These are phyloP conservation scores for Cordyceps cateniannulata DNA, from an alignment of 2,329 filamentous ascomycete species.

Conservation along the genomic window DNA sequence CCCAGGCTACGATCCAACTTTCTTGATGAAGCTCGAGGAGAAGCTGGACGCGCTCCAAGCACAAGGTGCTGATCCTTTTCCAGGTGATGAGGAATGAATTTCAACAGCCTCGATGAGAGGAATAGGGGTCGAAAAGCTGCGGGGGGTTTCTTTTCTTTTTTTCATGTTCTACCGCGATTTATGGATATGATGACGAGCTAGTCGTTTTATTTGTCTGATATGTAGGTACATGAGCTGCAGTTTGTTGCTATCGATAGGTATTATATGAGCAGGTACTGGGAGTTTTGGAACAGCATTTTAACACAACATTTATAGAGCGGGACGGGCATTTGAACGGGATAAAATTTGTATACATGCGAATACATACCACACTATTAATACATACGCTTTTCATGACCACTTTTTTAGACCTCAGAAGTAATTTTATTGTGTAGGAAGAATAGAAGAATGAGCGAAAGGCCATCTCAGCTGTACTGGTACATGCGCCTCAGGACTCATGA, in stretches of 20 bases:
- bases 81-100: neutral
- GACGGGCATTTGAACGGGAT: neutral
- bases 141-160: too few species aligned
- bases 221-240: neutral
- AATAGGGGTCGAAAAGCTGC: too few species aligned
- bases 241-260: neutral
- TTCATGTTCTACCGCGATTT: neutral
- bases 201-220: neutral
- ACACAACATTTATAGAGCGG: neutral
- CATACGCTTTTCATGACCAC: neutral
- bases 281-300: neutral
- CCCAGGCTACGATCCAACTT: slow-evolving; percentile 53
- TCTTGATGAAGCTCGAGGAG: slow-evolving; percentile 50
- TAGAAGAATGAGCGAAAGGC: neutral
- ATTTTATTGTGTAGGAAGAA: neutral
- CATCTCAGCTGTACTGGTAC: neutral
- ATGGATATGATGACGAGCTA: neutral
- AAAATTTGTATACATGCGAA: neutral
- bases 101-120: too few species aligned
- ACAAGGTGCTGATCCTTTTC: neutral
- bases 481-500: too few species aligned
- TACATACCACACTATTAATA: neutral
- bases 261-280: neutral
- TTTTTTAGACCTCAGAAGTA: too few species aligned
- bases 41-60: slow-evolving; percentile 43